Evolutionary conservation across 305 asterid species (phyloP).

Genomic region (Fraxinus dipetala): DNA sequence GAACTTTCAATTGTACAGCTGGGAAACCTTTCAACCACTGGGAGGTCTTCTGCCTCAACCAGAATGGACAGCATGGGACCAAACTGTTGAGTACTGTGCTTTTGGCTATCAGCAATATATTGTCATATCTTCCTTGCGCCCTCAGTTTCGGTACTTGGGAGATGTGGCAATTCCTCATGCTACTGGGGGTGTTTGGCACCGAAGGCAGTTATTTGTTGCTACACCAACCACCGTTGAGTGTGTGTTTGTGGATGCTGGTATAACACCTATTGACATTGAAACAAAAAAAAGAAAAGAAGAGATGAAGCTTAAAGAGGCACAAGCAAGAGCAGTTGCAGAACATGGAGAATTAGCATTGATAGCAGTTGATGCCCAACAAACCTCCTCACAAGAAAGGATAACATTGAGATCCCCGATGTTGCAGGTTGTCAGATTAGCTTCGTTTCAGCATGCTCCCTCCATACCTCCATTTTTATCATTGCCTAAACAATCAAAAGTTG

Average conservation of each 20-base stretch:
- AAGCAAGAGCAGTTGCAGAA: constrained; percentile 68
- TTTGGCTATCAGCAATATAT: constrained; percentile 83
- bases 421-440: constrained; percentile 91
- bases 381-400: constrained; percentile 59
- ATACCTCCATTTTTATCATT: constrained; percentile 81
- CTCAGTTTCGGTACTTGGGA: constrained; percentile 89
- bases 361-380: constrained; percentile 65
- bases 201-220: constrained; percentile 88
- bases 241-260: constrained; percentile 93
- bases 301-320: constrained; percentile 61
- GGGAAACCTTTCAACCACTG: constrained; percentile 95
- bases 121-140: constrained; percentile 88
- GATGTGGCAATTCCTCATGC: constrained; percentile 90
- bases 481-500: constrained; percentile 75
- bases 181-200: constrained; percentile 95
- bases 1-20: constrained; percentile 83
- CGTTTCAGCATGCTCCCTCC: constrained; percentile 89
- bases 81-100: constrained; percentile 96
- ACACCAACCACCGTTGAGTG: constrained; percentile 97
- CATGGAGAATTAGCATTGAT: constrained; percentile 90
- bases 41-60: constrained; percentile 98
- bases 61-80: constrained; percentile 99
- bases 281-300: constrained; percentile 79
- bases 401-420: constrained; percentile 80
- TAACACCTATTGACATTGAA: constrained; percentile 78